Evolutionary conservation across 192 early-diverging fungal genomes (phyloP).

Genomic region (Jimgerdemannia lactiflua): DNA sequence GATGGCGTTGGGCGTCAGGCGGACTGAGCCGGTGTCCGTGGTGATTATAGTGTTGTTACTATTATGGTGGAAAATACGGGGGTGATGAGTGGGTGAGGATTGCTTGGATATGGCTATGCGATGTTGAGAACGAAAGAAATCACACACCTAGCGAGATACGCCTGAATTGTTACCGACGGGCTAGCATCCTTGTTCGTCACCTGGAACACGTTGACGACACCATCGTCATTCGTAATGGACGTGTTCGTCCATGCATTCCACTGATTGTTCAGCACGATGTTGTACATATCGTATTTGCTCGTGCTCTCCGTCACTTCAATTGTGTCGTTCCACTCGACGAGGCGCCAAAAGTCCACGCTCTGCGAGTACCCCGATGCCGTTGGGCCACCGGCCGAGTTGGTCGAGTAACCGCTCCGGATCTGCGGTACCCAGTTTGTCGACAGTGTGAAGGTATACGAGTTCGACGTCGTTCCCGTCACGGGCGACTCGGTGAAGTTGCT

Average conservation of each 20-base stretch:
- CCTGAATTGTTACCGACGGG: neutral
- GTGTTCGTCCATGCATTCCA: neutral
- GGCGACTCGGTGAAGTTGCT: neutral
- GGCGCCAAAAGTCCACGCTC: neutral
- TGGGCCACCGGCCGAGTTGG: neutral
- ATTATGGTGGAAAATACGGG: neutral
- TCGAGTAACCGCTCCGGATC: neutral
- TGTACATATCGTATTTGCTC: neutral
- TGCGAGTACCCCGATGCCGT: neutral
- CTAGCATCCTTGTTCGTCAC: neutral
- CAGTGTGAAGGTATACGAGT: neutral
- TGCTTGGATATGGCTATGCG: neutral
- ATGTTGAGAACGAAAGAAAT: neutral
- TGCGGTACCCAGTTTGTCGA: neutral
- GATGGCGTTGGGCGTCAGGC: neutral
- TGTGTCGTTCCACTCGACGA: neutral
- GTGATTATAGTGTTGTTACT: neutral
- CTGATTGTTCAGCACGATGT: neutral
- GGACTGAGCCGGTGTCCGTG: neutral
- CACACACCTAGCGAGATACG: neutral
- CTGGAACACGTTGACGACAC: neutral
- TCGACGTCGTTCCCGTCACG: neutral
- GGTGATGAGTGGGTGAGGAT: too few species aligned
- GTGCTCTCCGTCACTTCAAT: neutral
- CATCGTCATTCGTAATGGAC: neutral